Conservation (phyloP, 2,329 filamentous ascomycete genomes). For the Penicillium sclerotigenum region DNA sequence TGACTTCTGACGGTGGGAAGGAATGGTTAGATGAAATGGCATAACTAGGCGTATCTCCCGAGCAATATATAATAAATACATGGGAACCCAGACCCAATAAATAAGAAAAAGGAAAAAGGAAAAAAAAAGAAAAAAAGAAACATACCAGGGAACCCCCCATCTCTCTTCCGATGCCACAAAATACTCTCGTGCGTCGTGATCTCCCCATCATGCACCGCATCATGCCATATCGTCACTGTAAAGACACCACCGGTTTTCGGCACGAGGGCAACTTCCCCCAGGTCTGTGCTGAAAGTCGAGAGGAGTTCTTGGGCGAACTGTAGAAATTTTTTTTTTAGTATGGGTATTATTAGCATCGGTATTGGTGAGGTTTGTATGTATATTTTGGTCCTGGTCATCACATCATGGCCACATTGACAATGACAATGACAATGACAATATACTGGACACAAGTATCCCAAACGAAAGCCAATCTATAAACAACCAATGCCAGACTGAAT, state of each 20-base stretch:
- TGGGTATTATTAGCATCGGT: background rate
- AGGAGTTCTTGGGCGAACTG: conserved; percentile 93
- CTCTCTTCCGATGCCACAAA: conserved; percentile 82
- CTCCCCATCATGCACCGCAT: conserved; percentile 13
- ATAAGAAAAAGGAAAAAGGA: conserved; percentile 2
- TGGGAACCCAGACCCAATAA: background rate
- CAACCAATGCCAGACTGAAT: background rate
- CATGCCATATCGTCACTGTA: conserved; percentile 61
- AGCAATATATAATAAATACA: background rate
- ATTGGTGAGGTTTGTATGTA: background rate
- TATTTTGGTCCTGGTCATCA: background rate
- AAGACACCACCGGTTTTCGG: conserved; percentile 84
- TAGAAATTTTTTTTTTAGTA: background rate
- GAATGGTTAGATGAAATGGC: background rate
- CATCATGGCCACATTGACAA: background rate
- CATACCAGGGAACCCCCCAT: conserved; percentile 80
- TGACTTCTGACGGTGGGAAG: conserved; percentile 61
- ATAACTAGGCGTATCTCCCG: background rate
- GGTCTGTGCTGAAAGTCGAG: conserved; percentile 78
- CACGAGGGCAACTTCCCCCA: conserved; percentile 85
- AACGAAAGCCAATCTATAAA: background rate
- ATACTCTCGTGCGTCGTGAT: conserved; percentile 49
- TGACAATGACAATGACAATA: too few species aligned
- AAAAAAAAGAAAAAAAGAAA: background rate
- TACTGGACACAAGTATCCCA: too few species aligned